Evolutionary conservation across 2,329 filamentous ascomycete genomes (phyloP).

Genomic region (Sarocladium oryzae): DNA sequence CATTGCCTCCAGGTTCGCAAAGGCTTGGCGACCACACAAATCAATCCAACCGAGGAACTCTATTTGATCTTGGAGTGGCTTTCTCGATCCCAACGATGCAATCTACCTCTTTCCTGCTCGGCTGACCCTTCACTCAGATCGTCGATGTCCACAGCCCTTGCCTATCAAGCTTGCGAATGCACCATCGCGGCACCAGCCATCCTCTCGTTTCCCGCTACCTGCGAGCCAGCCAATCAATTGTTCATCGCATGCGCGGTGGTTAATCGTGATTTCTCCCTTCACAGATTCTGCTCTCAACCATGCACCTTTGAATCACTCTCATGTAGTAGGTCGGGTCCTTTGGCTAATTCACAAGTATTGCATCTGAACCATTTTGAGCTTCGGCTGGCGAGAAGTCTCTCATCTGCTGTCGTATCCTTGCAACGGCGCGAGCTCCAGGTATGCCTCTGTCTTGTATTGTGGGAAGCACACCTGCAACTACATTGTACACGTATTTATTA

Average conservation of each 20-base stretch:
- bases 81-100: neutral
- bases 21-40: neutral
- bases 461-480: neutral
- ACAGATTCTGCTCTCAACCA: no score
- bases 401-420: no score
- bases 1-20: no score
- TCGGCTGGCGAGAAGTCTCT: no score
- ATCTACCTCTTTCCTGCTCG: neutral
- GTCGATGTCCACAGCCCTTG: neutral
- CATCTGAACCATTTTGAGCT: no score
- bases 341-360: no score
- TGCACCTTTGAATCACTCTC: no score
- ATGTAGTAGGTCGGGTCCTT: no score
- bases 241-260: neutral
- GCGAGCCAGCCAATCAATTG: neutral
- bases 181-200: constrained; percentile 1
- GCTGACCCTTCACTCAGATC: neutral
- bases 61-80: neutral
- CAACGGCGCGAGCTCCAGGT: neutral
- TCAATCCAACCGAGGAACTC: neutral
- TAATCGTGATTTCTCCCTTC: neutral
- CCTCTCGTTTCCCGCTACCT: constrained; percentile 1
- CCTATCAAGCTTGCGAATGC: neutral
- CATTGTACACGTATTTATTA: neutral
- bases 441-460: neutral